phyloP scores from a whole-genome alignment of 345 rosid genomes.

The Cardamine resedifolia region DNA sequence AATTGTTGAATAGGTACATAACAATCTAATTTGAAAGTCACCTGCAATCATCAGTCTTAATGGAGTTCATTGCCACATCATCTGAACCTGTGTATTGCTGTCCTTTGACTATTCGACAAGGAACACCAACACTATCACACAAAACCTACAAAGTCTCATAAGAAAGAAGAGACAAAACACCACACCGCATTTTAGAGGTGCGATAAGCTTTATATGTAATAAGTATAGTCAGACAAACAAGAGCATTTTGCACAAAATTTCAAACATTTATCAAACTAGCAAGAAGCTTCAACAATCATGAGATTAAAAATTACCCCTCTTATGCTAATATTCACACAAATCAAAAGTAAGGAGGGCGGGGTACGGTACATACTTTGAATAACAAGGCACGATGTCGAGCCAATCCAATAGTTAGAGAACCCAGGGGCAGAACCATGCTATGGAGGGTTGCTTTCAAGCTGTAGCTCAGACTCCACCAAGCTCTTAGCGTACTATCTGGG shows the following conservation, averaged over 20 bases:
- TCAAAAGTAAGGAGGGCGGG: background rate
- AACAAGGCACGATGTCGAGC: constrained; percentile 96
- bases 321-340: constrained; percentile 6
- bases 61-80: constrained; percentile 90
- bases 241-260: constrained; percentile 3
- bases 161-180: constrained; percentile 31
- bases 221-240: constrained; percentile 5
- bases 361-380: constrained; percentile 67
- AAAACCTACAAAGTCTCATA: constrained; percentile 61
- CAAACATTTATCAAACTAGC: constrained; percentile 14
- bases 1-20: constrained; percentile 7
- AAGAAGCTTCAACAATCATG: constrained; percentile 8
- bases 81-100: constrained; percentile 83
- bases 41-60: constrained; percentile 90
- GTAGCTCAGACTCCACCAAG: constrained; percentile 74
- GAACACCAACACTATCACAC: constrained; percentile 82
- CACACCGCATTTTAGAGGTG: constrained; percentile 18
- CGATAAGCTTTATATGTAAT: constrained; percentile 13
- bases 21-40: constrained; percentile 29
- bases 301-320: background rate
- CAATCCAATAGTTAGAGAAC: constrained; percentile 86
- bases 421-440: constrained; percentile 90
- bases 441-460: constrained; percentile 72
- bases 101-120: constrained; percentile 92
- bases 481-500: constrained; percentile 68